Percentiles rank a stretch among this genome's conserved stretches.
These are phyloP conservation scores for Quercus berberidifolia DNA, from an alignment of 306 rosid species.

Conservation along the genomic window DNA sequence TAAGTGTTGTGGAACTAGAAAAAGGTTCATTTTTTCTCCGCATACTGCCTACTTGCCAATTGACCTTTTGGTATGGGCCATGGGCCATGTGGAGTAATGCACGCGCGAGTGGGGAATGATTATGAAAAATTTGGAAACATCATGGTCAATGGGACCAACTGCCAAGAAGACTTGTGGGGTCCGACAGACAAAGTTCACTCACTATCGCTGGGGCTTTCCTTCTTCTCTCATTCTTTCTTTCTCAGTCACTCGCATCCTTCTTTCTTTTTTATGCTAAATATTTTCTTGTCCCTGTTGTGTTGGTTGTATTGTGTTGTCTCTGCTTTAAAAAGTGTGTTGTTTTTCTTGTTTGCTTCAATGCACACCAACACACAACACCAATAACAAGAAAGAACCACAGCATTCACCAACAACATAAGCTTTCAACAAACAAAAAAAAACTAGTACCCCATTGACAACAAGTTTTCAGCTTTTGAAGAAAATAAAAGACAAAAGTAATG, in stretches of 20 bases:
- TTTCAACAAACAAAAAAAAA: neutral
- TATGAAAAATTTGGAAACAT: conserved; percentile 13
- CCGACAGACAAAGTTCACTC: conserved; percentile 26
- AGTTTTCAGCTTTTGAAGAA: conserved; percentile 8
- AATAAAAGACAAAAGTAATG: conserved; percentile 16
- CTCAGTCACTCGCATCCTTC: neutral
- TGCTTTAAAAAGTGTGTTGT: neutral
- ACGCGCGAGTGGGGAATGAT: conserved; percentile 19
- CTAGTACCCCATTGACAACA: neutral
- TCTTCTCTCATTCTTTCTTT: neutral
- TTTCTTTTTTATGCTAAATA: too few relatives aligned
- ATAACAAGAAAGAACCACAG: neutral
- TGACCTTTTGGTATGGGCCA: too few relatives aligned
- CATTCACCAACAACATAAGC: neutral
- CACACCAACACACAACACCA: neutral
- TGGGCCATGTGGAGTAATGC: neutral
- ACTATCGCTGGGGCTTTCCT: neutral
- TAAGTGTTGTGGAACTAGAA: too few relatives aligned
- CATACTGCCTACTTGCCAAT: too few relatives aligned
- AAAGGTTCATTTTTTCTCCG: too few relatives aligned
- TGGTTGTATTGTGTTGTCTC: neutral
- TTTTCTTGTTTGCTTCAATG: neutral
- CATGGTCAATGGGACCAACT: conserved; percentile 45
- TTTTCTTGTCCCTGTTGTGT: neutral
- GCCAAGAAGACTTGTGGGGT: conserved; percentile 28